Evolutionary conservation across 192 early-diverging fungal species (phyloP), one percentile per base, ranked within the genome.

Genomic region (Coemansia brasiliensis): DNA sequence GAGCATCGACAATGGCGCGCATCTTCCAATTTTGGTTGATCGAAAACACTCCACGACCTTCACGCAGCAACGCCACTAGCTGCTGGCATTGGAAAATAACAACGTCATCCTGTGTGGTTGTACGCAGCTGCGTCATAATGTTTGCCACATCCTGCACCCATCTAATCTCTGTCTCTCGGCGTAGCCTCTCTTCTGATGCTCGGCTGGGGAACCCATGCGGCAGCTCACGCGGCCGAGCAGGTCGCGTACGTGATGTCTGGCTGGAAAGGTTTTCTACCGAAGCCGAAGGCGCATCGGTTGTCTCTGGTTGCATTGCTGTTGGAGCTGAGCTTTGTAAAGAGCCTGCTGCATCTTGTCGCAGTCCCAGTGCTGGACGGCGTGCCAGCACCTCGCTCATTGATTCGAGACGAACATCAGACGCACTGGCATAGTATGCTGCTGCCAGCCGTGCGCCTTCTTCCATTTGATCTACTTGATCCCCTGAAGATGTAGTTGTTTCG

Each of bases 121-220:
- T 56, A 26, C 70, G 76, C 49, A 79, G 32, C 44, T 66, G 41
- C 2, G 62, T 37, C 41, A 79, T 58, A 17, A 62, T 65, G 5
- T 52, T 69, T 39, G 60, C 70, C 43, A 79, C 63, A 37, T 73
- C 76, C 48, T 73, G 66, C 10, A 79, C 63, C 76, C 76, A 79
- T 7, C 66, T 64, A 37, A 79, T 67, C 42, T 79, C 76, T 0
- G 76, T 73, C 60, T 79, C 76, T 42, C 76, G 69, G 35, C 69
- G 76, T 55, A 79, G 59, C 20, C 69, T 61, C 48, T 79, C 70
- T 58, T 79, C 70, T 2, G 70, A 72, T 13, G 58, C 52, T 39
- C 67, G 67, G 39, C 65, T 73, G 10, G 69, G 69, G 32, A 72
- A 79, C 15, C 69, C 69, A 16, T 64, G 66, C 16, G 64, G 49